Percentiles rank a stretch among this genome's conserved stretches.
These are phyloP conservation scores for Baorangia bicolor DNA, from an alignment of 768 basidiomycete genomes.

Conservation along the genomic window DNA sequence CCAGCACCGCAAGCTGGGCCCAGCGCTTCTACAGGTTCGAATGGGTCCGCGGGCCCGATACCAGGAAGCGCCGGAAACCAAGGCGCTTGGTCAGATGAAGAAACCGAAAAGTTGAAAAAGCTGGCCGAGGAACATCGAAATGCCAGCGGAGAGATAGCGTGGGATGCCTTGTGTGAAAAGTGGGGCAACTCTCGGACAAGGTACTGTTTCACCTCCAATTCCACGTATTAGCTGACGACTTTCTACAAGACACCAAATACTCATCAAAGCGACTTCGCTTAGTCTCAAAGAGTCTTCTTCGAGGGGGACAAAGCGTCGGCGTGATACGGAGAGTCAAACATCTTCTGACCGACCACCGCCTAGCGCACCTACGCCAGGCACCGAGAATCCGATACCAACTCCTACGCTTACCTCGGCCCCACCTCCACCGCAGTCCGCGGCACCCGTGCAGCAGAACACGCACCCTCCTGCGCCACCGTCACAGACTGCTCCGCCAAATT, in stretches of 20 bases:
- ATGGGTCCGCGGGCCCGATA: conserved; percentile 15
- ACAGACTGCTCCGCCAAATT: conserved; percentile 25
- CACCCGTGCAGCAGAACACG: conserved; percentile 22
- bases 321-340: conserved; percentile 40
- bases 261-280: conserved; percentile 77
- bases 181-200: conserved; percentile 76
- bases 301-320: conserved; percentile 59
- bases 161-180: conserved; percentile 74
- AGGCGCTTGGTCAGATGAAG: conserved; percentile 79
- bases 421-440: conserved; percentile 18
- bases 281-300: conserved; percentile 76
- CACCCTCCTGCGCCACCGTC: conserved; percentile 35
- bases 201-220: conserved; percentile 36
- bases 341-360: conserved; percentile 26
- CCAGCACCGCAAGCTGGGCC: conserved; percentile 25
- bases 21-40: conserved; percentile 26
- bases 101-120: conserved; percentile 64
- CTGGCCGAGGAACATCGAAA: conserved; percentile 67
- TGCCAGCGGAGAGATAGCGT: conserved; percentile 54
- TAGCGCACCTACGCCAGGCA: conserved; percentile 19
- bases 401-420: conserved; percentile 28
- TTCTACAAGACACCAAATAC: conserved; percentile 66
- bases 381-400: conserved; percentile 17
- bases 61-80: conserved; percentile 48
- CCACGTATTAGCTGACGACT: conserved; percentile 3